Percentiles rank a stretch among this genome's conserved stretches.
These are phyloP conservation scores for Apiotrichum montevideense DNA, from an alignment of 1,284 basidiomycete species.

Conservation along the genomic window DNA sequence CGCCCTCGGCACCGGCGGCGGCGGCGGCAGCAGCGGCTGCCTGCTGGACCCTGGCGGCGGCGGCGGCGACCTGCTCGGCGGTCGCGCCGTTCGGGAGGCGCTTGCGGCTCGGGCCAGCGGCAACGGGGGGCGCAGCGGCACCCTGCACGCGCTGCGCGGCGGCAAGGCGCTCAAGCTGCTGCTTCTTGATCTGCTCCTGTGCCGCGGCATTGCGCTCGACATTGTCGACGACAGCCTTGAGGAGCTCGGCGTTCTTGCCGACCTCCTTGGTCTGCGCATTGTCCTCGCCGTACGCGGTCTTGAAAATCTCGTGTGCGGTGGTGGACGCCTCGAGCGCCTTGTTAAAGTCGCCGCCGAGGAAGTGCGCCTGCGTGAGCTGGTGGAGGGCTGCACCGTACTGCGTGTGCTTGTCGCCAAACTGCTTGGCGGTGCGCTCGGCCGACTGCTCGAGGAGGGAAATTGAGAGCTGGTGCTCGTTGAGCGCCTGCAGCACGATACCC, in stretches of 20 bases:
- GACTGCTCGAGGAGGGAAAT: conserved; percentile 38
- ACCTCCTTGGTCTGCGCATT: conserved; percentile 48
- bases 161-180: conserved; percentile 32
- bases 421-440: conserved; percentile 27
- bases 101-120: conserved; percentile 1
- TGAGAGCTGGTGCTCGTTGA: conserved; percentile 41
- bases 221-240: conserved; percentile 43
- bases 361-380: conserved; percentile 47
- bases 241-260: conserved; percentile 46
- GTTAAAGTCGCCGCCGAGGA: conserved; percentile 45
- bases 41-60: conserved; percentile 11
- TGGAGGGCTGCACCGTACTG: conserved; percentile 42
- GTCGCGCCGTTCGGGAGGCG: conserved; percentile 6
- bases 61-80: conserved; percentile 5
- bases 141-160: conserved; percentile 22
- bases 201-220: conserved; percentile 40
- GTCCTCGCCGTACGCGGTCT: conserved; percentile 42
- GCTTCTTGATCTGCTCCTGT: conserved; percentile 37
- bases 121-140: conserved; percentile 2
- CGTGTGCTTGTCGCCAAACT: conserved; percentile 42
- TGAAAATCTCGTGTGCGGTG: conserved; percentile 45
- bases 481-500: conserved; percentile 44
- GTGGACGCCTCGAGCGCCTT: conserved; percentile 44
- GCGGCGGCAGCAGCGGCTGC: conserved; percentile 12
- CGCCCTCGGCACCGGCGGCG: conserved; percentile 6